These are phyloP conservation scores for Protea cynaroides DNA, from an alignment of 164 flowering plant genomes.

Conservation along the genomic window DNA sequence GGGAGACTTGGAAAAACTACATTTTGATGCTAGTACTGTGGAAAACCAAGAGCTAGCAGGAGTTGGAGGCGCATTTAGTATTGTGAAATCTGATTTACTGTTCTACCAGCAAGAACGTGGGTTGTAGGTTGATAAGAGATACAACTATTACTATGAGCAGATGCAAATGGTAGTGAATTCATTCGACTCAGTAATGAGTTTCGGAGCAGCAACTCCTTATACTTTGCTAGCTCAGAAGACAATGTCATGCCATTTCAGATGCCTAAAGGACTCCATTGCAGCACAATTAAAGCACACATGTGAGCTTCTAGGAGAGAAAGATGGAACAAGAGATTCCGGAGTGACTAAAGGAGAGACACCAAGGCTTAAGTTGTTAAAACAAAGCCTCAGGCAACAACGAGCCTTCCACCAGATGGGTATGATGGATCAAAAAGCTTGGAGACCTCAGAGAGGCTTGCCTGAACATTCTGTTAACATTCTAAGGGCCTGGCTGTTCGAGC, in stretches of 20 bases:
- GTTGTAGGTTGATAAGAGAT: conserved; percentile 73
- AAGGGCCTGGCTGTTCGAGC: conserved; percentile 94
- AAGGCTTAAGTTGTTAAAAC: conserved; percentile 66
- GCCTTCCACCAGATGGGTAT: conserved; percentile 85
- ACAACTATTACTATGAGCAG: conserved; percentile 78
- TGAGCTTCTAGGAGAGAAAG: conserved; percentile 83
- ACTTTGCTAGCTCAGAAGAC: conserved; percentile 88
- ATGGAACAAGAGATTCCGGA: conserved; percentile 40
- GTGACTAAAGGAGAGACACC: conserved; percentile 92
- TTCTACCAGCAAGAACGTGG: no score
- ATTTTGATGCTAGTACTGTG: no score
- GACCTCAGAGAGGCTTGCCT: conserved; percentile 89
- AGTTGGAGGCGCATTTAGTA: no score
- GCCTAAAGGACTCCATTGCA: conserved; percentile 66
- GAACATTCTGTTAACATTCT: conserved; percentile 85
- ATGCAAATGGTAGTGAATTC: conserved; percentile 94
- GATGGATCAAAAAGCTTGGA: conserved; percentile 95
- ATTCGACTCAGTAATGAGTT: conserved; percentile 82
- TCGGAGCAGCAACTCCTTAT: conserved; percentile 76
- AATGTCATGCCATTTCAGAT: conserved; percentile 88
- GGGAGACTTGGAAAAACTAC: no score
- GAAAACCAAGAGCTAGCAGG: no score
- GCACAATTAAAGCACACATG: conserved; percentile 67
- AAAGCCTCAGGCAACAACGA: conserved; percentile 77
- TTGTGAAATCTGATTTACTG: no score